Evolutionary conservation across 306 rosid genomes (phyloP).

Genomic region (Vigna trinervia): DNA sequence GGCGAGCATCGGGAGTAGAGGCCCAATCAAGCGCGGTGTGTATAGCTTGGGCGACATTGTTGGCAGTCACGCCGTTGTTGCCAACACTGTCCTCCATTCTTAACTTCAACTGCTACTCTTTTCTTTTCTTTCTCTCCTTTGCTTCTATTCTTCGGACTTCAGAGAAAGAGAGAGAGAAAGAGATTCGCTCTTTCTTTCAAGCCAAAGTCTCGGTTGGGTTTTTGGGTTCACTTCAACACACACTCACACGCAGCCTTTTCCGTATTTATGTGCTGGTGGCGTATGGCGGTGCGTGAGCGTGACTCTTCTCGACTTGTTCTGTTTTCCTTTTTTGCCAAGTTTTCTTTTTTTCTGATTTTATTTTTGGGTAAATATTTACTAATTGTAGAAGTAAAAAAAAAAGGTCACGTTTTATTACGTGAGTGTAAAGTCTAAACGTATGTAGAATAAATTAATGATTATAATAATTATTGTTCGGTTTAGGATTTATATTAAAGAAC

Average conservation of each 20-base stretch:
- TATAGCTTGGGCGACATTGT: constrained; percentile 88
- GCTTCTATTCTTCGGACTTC: neutral
- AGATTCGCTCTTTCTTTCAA: constrained; percentile 30
- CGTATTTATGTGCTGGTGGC: neutral
- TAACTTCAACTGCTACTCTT: constrained; percentile 13
- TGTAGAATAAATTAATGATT: no score
- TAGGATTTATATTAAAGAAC: no score
- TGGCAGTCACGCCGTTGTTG: constrained; percentile 39
- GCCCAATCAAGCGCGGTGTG: constrained; percentile 84
- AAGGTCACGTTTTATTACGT: no score
- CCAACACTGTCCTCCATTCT: constrained; percentile 59
- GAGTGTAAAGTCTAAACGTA: no score
- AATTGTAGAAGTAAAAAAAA: no score
- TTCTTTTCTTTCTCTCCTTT: neutral
- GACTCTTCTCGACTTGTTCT: neutral
- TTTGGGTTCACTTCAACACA: neutral
- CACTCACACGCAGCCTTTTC: neutral
- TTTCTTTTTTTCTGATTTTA: no score
- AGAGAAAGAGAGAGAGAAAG: neutral
- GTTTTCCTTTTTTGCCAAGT: neutral
- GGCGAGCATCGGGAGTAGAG: constrained; percentile 74
- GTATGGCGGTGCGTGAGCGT: neutral
- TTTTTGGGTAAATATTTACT: no score
- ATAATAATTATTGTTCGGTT: no score
- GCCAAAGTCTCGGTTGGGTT: neutral